phyloP scores from a whole-genome alignment of 164 flowering plant genomes.

The Macadamia tetraphylla region DNA sequence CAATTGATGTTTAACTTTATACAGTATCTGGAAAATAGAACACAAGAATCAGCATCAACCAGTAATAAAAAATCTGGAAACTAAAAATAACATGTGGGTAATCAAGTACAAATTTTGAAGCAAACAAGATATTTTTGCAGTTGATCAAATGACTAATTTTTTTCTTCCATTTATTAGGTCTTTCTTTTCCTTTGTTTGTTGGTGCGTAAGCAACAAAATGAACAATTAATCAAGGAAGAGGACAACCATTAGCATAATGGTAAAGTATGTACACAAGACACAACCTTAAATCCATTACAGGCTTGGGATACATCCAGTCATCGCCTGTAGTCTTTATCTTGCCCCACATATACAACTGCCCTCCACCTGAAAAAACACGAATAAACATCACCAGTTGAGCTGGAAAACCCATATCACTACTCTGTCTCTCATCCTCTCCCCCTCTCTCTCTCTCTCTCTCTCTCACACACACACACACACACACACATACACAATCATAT shows the following conservation, averaged over 20 bases:
- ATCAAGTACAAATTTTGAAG: too few relatives aligned
- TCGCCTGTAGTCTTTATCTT: constrained; percentile 84
- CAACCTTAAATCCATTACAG: constrained; percentile 95
- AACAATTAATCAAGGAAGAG: not conserved
- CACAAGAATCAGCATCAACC: not conserved
- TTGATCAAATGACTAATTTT: too few relatives aligned
- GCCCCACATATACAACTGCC: constrained; percentile 99
- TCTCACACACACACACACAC: not conserved
- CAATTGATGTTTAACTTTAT: not conserved
- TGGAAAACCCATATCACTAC: too few relatives aligned
- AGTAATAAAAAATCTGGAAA: too few relatives aligned
- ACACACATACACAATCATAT: not conserved
- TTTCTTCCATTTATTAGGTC: too few relatives aligned
- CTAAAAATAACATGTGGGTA: too few relatives aligned
- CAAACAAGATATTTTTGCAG: too few relatives aligned
- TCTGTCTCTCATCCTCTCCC: not conserved
- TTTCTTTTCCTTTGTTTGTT: too few relatives aligned
- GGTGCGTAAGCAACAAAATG: not conserved
- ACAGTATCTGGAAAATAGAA: not conserved
- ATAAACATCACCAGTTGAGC: not conserved
- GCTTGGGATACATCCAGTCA: constrained; percentile 99
- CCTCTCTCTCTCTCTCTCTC: not conserved
- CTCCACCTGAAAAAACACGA: constrained; percentile 55
- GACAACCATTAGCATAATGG: too few relatives aligned
- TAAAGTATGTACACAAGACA: constrained; percentile 5